Base-by-base conservation (phyloP, 2,329 filamentous ascomycete species). In the Pseudocercospora fijiensis region DNA sequence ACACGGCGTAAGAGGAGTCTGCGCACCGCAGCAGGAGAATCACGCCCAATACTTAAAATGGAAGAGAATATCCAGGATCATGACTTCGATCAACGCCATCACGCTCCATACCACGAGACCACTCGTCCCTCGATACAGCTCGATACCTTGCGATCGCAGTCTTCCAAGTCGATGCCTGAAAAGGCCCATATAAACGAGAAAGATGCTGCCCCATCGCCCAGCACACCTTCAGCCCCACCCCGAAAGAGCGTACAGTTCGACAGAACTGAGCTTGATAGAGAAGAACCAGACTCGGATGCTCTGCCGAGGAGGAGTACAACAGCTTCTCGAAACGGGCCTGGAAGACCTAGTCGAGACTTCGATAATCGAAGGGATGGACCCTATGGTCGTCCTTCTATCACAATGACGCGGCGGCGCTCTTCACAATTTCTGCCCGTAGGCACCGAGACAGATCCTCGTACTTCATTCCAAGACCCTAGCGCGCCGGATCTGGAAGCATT, bases 71-170 rank as follows among this genome's bases (percentile, higher is more conserved):
- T 68, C 11, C 62, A 68, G n/a, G 33, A 70, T 16, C 73, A 75
- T 65, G 71, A 75, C 67, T 75, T 76, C 66, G 72, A 76, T 63
- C 72, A 74, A 60, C 70, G 74, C 9, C 70, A 73, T 57, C 72
- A 75, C 61, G 73, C 73, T 8, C 72, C 74, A 1, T 70, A 72
- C 62, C 70, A 74, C 24, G 16, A 56, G 8, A 28, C 22, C 10
- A 11, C 59, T 18, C 61, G 65, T 11, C 63, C 65, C 2, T 65
- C 63, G 16, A 57, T 69, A 28, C 63, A 65, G 28, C 57, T 61
- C 43, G 51, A 60, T 33, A 56, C 37, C 18, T 33, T 33, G 52
- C 55, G 26, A 18, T 57, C 45, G 26, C 45, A 53, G 9, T 26
- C 20, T 16, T n/a, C 49, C 3, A 53, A 53, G 49, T 53, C 49